Conservation (phyloP, 202 grass and related monocot genomes). For the Carex sylvatica region DNA sequence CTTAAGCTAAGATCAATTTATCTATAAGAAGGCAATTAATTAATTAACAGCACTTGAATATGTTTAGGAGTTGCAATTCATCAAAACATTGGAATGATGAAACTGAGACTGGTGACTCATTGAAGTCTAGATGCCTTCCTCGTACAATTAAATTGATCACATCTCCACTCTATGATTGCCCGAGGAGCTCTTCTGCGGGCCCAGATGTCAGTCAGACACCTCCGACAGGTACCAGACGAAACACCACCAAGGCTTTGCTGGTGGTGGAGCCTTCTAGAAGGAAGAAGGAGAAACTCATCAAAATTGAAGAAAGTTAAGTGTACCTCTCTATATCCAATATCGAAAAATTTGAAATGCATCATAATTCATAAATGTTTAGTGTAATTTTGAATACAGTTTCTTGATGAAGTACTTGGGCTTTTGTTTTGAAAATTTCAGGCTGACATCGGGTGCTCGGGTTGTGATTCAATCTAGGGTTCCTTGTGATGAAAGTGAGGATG, state of each 20-base stretch:
- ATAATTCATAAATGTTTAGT: neutral
- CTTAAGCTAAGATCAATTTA: neutral
- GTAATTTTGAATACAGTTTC: neutral
- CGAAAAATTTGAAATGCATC: neutral
- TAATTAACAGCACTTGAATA: slow-evolving; percentile 18
- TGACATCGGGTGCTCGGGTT: slow-evolving; percentile 74
- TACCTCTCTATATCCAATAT: neutral
- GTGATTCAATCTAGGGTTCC: slow-evolving; percentile 71
- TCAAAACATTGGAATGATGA: slow-evolving; percentile 35
- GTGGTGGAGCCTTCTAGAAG: slow-evolving; percentile 65
- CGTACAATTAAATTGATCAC: slow-evolving; percentile 58
- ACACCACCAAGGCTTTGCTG: slow-evolving; percentile 21
- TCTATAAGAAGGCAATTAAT: neutral
- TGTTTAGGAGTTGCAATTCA: slow-evolving; percentile 45
- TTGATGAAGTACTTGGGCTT: neutral
- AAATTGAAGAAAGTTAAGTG: slow-evolving; percentile 98
- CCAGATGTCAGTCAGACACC: slow-evolving; percentile 40
- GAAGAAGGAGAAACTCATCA: slow-evolving; percentile 73
- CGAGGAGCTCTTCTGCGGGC: slow-evolving; percentile 51
- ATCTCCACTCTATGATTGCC: slow-evolving; percentile 60
- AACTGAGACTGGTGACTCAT: slow-evolving; percentile 36
- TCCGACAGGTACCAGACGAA: slow-evolving; percentile 48
- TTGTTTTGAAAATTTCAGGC: slow-evolving; percentile 41
- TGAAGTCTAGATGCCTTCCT: slow-evolving; percentile 56
- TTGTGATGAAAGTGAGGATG: slow-evolving; percentile 44